phyloP scores from a whole-genome alignment of 1,284 basidiomycete genomes.

The Fomitiporia mediterranea region DNA sequence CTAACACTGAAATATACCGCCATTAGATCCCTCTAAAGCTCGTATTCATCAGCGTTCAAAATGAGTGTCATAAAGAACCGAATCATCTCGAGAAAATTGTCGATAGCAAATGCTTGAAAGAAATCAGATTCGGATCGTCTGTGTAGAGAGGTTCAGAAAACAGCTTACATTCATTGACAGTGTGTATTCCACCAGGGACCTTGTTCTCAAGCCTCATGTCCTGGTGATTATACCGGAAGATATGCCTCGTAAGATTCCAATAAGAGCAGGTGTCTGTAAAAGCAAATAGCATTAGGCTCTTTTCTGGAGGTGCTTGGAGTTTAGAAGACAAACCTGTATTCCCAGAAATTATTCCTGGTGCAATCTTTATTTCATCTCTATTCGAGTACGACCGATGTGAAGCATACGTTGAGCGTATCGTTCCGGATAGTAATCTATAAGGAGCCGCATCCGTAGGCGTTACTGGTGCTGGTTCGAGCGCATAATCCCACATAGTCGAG shows the following conservation, averaged over 20 bases:
- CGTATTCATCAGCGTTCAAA: slow-evolving; percentile 42
- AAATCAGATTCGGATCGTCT: slow-evolving; percentile 1
- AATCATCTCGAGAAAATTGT: slow-evolving; percentile 40
- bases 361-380: slow-evolving; percentile 34
- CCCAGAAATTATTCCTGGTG: slow-evolving; percentile 49
- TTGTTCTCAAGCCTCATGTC: slow-evolving; percentile 17
- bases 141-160: background rate
- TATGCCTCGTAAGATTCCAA: slow-evolving; percentile 45
- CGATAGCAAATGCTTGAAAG: slow-evolving; percentile 32
- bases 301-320: background rate
- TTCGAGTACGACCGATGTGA: slow-evolving; percentile 24
- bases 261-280: slow-evolving; percentile 41
- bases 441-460: slow-evolving; percentile 43
- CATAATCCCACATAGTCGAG: slow-evolving; percentile 40
- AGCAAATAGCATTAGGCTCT: background rate
- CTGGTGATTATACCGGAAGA: slow-evolving; percentile 45
- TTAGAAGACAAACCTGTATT: slow-evolving; percentile 34
- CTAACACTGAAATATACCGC: background rate
- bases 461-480: slow-evolving; percentile 52
- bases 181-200: slow-evolving; percentile 21
- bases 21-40: slow-evolving; percentile 1
- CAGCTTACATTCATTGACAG: slow-evolving; percentile 37
- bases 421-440: slow-evolving; percentile 47
- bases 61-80: slow-evolving; percentile 44
- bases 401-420: slow-evolving; percentile 44